Conservation (phyloP, 164 flowering plant genomes). For the Brasenia schreberi region DNA sequence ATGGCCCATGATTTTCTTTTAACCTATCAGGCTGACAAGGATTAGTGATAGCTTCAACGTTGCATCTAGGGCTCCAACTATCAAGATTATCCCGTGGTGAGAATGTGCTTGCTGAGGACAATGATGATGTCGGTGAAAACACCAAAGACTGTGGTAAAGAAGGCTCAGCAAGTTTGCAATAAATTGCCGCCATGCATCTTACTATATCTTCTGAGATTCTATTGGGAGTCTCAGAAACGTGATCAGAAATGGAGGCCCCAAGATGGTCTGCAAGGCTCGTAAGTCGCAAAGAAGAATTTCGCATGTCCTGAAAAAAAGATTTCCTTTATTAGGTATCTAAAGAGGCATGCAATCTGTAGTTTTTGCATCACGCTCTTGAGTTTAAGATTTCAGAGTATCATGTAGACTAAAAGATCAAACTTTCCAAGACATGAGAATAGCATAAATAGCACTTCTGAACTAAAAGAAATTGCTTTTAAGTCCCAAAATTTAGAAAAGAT, state of each 20-base stretch:
- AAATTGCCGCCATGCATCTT: slow-evolving; percentile 55
- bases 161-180: slow-evolving; percentile 36
- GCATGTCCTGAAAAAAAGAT: slow-evolving; percentile 20
- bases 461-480: too few species aligned
- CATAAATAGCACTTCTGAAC: too few species aligned
- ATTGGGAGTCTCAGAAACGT: slow-evolving; percentile 23
- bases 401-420: too few species aligned
- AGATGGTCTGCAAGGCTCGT: slow-evolving; percentile 51
- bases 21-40: slow-evolving; percentile 9
- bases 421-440: too few species aligned
- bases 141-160: slow-evolving; percentile 9
- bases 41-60: slow-evolving; percentile 14
- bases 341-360: too few species aligned
- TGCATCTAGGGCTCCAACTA: slow-evolving; percentile 40
- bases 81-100: slow-evolving; percentile 27
- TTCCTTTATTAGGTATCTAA: not conserved
- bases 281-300: slow-evolving; percentile 16
- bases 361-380: too few species aligned
- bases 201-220: slow-evolving; percentile 53
- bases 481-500: too few species aligned
- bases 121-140: slow-evolving; percentile 33
- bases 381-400: too few species aligned
- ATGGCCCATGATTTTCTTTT: slow-evolving; percentile 21
- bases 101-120: slow-evolving; percentile 41
- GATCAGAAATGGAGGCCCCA: slow-evolving; percentile 22